A percentile compares a stretch with the other conserved stretches of the same genome.
These are phyloP conservation scores for Chlorella sp. DNA, from an alignment of 139 green algal species.

Conservation along the genomic window DNA sequence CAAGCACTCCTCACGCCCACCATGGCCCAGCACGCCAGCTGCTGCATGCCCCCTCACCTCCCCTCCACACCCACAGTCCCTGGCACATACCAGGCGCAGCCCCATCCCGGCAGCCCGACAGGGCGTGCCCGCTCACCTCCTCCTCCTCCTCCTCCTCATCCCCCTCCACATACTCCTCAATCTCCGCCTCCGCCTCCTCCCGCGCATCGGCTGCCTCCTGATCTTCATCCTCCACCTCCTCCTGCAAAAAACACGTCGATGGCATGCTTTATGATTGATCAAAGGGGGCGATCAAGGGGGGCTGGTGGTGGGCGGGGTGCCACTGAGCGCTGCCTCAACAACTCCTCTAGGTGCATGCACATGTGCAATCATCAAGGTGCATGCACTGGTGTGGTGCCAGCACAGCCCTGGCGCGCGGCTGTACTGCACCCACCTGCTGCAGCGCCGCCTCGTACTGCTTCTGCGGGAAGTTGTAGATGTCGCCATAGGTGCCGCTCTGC, in stretches of 20 bases:
- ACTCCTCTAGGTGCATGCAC: no score
- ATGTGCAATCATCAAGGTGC: no score
- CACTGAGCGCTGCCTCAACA: no score
- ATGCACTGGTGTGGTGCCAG: no score
- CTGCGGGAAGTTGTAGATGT: conserved; percentile 99
- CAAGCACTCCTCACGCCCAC: no score
- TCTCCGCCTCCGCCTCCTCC: conserved; percentile 61
- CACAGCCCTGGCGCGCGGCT: no score
- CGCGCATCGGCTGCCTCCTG: conserved; percentile 49
- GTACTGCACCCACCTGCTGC: conserved; percentile 54
- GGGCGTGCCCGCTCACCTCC: conserved; percentile 11
- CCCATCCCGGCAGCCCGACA: not conserved
- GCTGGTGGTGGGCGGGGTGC: no score
- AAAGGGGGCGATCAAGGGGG: no score
- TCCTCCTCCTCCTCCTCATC: conserved; percentile 46
- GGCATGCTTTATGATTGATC: no score
- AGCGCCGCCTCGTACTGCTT: conserved; percentile 89
- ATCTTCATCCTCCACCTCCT: conserved; percentile 76
- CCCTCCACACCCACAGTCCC: not conserved
- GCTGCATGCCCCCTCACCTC: not conserved
- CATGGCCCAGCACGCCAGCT: no score
- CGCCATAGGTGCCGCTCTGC: conserved; percentile 96
- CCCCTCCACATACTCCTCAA: conserved; percentile 50
- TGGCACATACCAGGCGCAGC: not conserved
- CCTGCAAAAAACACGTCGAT: no score